phyloP scores from a whole-genome alignment of 495 filamentous ascomycete species.

The Aspergillus baeticus region DNA sequence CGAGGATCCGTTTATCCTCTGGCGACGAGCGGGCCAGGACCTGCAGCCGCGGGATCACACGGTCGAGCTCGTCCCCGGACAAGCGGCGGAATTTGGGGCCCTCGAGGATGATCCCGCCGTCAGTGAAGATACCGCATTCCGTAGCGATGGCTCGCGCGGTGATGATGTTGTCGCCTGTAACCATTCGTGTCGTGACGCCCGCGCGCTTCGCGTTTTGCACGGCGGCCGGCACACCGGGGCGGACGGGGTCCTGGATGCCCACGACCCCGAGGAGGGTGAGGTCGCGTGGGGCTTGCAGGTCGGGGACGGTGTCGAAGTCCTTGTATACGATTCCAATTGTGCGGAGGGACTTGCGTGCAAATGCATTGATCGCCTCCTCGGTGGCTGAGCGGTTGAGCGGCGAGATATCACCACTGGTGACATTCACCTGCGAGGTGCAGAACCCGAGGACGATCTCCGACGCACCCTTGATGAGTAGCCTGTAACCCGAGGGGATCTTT shows the following conservation, averaged over 20 bases:
- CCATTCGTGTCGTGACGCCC: constrained; percentile 85
- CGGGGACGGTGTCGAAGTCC: constrained; percentile 51
- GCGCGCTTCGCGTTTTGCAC: constrained; percentile 72
- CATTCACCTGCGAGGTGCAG: constrained; percentile 38
- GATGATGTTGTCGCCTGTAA: constrained; percentile 79
- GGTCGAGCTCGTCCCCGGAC: constrained; percentile 65
- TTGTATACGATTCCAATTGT: constrained; percentile 65
- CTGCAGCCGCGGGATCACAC: constrained; percentile 70
- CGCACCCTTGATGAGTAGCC: constrained; percentile 68
- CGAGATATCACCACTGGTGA: constrained; percentile 34
- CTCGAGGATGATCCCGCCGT: constrained; percentile 76
- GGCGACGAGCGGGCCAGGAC: constrained; percentile 85
- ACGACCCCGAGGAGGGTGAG: constrained; percentile 65
- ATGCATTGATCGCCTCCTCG: constrained; percentile 54
- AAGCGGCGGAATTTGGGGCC: constrained; percentile 80
- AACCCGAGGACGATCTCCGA: constrained; percentile 60
- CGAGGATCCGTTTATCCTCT: constrained; percentile 82
- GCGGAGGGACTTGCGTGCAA: constrained; percentile 58
- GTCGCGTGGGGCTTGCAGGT: constrained; percentile 48
- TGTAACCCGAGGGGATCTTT: constrained; percentile 50
- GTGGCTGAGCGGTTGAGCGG: constrained; percentile 26
- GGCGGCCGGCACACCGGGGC: constrained; percentile 72
- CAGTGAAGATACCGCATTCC: constrained; percentile 82
- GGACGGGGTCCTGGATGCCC: constrained; percentile 67
- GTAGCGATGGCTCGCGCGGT: constrained; percentile 80